A percentile compares a stretch with the other conserved stretches of the same genome.
These are phyloP conservation scores for Fusarium solani-melongenae DNA, from an alignment of 2,329 filamentous ascomycete species.

Conservation along the genomic window DNA sequence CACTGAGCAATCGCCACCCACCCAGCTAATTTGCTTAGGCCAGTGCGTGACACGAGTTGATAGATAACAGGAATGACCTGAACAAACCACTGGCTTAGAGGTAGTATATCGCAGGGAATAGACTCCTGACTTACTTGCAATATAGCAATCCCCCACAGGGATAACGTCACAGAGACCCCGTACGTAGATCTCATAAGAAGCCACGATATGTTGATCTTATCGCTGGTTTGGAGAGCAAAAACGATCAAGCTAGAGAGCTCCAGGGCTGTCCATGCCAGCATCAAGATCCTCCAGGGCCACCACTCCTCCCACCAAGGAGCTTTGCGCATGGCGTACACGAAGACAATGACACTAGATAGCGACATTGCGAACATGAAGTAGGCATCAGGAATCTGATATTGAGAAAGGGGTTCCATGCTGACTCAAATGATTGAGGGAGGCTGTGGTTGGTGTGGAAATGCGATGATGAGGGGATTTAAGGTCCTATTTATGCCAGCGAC, in stretches of 20 bases:
- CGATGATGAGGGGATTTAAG: neutral
- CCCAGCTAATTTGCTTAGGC: neutral
- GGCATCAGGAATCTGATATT: neutral
- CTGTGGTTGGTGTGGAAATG: neutral
- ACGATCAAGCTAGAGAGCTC: neutral
- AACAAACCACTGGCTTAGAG: neutral
- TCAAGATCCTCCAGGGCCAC: neutral
- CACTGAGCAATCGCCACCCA: neutral
- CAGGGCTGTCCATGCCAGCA: neutral
- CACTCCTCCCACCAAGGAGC: neutral
- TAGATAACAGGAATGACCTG: neutral
- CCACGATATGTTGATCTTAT: neutral
- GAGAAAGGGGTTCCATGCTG: neutral
- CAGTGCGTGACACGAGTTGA: neutral
- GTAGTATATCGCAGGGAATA: neutral
- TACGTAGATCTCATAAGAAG: neutral
- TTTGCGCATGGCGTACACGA: neutral
- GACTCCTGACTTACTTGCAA: neutral
- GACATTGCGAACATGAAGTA: neutral
- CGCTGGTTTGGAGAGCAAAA: neutral
- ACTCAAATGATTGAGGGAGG: neutral
- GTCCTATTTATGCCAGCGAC: neutral
- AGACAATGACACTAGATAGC: neutral
- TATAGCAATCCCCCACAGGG: neutral
- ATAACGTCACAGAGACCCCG: neutral